These are phyloP conservation scores for Aspergillus biplanus DNA, from an alignment of 495 filamentous ascomycete genomes.

Conservation along the genomic window DNA sequence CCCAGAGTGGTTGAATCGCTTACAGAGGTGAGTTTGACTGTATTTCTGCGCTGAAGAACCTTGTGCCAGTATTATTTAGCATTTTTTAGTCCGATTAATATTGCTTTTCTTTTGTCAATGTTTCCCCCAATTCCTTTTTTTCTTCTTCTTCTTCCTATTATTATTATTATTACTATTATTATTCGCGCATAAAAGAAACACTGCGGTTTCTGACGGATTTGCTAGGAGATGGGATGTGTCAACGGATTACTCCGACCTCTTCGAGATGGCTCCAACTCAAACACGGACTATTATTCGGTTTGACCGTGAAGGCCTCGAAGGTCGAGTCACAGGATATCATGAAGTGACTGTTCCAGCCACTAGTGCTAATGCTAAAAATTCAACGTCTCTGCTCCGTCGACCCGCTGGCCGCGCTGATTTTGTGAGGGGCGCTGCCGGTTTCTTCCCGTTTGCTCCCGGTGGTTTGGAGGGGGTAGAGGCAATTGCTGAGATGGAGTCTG, in stretches of 20 bases:
- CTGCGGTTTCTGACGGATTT: slow-evolving; percentile 22
- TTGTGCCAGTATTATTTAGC: neutral
- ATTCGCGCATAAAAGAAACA: too few relatives aligned
- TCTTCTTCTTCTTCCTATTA: too few relatives aligned
- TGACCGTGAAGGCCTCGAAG: slow-evolving; percentile 88
- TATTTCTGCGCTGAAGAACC: neutral
- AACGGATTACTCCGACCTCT: slow-evolving; percentile 75
- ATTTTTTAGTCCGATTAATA: neutral
- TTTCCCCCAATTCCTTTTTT: too few relatives aligned
- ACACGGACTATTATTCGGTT: slow-evolving; percentile 92
- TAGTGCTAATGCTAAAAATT: slow-evolving; percentile 94
- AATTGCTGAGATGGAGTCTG: slow-evolving; percentile 73
- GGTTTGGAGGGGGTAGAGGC: slow-evolving; percentile 88
- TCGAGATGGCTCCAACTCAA: slow-evolving; percentile 87
- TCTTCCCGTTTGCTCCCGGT: slow-evolving; percentile 94
- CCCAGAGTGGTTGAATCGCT: slow-evolving; percentile 77
- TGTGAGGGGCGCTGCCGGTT: slow-evolving; percentile 91
- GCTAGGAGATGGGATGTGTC: slow-evolving; percentile 78
- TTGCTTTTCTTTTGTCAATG: too few relatives aligned
- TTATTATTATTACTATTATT: too few relatives aligned
- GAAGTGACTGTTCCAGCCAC: slow-evolving; percentile 91
- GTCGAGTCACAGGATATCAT: slow-evolving; percentile 89
- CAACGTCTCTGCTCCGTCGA: slow-evolving; percentile 85
- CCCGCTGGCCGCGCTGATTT: slow-evolving; percentile 89
- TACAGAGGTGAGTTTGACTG: slow-evolving; percentile 67